Evolutionary conservation across 306 rosid genomes (phyloP).

Genomic region (Begonia fuchsioides): DNA sequence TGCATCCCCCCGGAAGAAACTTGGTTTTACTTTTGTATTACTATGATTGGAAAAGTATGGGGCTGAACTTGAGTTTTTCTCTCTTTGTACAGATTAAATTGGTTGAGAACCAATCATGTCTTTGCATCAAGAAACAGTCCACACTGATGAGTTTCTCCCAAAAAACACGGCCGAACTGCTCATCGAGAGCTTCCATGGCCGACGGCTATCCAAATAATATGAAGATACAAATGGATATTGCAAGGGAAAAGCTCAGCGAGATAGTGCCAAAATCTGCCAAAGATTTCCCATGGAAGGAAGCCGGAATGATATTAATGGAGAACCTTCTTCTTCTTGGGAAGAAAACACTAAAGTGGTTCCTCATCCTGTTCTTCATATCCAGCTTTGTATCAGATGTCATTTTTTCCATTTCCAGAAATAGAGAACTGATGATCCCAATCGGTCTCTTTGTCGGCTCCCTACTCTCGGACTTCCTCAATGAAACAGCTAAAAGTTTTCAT

Average conservation of each 20-base stretch:
- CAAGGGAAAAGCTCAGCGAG: constrained; percentile 24
- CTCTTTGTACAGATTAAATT: constrained; percentile 16
- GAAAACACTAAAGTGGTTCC: constrained; percentile 19
- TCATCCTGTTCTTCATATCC: constrained; percentile 6
- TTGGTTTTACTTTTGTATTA: no score
- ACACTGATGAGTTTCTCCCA: background rate
- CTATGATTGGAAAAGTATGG: background rate
- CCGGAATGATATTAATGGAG: constrained; percentile 15
- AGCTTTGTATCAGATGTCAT: constrained; percentile 21
- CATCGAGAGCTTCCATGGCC: constrained; percentile 16
- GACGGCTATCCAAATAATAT: constrained; percentile 12
- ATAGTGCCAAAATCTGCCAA: constrained; percentile 23
- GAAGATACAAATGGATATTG: constrained; percentile 4
- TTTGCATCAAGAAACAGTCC: constrained; percentile 1
- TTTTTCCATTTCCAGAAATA: constrained; percentile 20
- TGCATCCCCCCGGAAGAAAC: background rate
- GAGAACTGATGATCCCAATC: constrained; percentile 26
- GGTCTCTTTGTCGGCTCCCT: constrained; percentile 35
- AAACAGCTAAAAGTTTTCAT: constrained; percentile 14
- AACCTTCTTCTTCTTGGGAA: constrained; percentile 14
- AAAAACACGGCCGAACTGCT: constrained; percentile 1
- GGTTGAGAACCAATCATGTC: constrained; percentile 6
- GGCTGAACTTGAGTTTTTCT: background rate
- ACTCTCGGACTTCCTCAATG: constrained; percentile 19
- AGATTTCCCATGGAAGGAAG: constrained; percentile 27